Percentiles rank a stretch among this genome's conserved stretches.
Conservation (phyloP, 2,329 filamentous ascomycete species). For the Colletotrichum magnum region DNA sequence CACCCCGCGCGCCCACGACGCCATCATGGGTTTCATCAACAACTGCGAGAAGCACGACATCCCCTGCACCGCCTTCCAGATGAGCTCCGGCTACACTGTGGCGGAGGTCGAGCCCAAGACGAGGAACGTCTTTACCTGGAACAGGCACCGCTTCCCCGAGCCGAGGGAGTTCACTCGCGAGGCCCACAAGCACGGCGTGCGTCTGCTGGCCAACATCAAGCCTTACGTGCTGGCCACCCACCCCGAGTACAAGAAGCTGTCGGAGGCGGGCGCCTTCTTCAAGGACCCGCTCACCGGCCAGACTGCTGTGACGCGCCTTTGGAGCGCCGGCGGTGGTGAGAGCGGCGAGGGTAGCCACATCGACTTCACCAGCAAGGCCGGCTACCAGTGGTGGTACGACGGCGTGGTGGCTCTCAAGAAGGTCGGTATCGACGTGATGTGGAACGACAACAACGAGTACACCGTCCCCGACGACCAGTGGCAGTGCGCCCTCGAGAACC, state of each 20-base stretch:
- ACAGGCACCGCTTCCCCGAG: constrained; percentile 77
- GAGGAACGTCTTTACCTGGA: constrained; percentile 81
- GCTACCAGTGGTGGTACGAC: constrained; percentile 80
- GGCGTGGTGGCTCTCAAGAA: constrained; percentile 74
- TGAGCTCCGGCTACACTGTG: constrained; percentile 81
- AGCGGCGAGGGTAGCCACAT: constrained; percentile 80
- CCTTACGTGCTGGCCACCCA: constrained; percentile 79
- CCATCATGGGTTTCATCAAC: constrained; percentile 71
- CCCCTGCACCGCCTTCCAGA: constrained; percentile 79
- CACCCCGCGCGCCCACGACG: constrained; percentile 67
- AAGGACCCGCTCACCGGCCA: constrained; percentile 67
- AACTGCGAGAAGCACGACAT: constrained; percentile 76
- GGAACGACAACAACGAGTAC: constrained; percentile 87
- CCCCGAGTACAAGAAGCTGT: constrained; percentile 74
- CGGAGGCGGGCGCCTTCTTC: constrained; percentile 74
- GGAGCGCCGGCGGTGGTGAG: constrained; percentile 80
- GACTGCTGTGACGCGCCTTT: constrained; percentile 73
- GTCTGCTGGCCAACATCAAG: constrained; percentile 80
- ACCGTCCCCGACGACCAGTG: constrained; percentile 76
- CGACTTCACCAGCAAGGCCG: constrained; percentile 78
- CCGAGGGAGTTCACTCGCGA: constrained; percentile 74
- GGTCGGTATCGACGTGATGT: constrained; percentile 79
- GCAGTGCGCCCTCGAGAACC: constrained; percentile 69
- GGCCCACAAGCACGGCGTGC: constrained; percentile 75
- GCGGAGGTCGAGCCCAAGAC: constrained; percentile 77